Conservation (phyloP, 805 yeast species). For the Ogataea henricii region DNA sequence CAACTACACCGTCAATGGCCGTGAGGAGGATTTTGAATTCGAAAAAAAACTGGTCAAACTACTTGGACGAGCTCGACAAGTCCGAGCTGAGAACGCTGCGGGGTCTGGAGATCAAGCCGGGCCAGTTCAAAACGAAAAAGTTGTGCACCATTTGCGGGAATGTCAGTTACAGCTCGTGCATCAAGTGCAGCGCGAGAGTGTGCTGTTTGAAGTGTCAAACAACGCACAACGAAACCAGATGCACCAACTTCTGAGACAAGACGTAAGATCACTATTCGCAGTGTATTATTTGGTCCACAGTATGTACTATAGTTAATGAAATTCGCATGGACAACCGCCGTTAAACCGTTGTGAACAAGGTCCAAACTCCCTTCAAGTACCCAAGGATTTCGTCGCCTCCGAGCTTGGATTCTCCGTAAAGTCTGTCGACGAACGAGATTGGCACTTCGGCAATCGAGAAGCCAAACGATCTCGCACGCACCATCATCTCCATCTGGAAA, state of each 20-base stretch:
- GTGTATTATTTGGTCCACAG: no score
- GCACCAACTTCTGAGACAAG: slow-evolving; percentile 34
- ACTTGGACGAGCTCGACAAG: slow-evolving; percentile 44
- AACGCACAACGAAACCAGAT: slow-evolving; percentile 47
- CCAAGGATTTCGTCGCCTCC: slow-evolving; percentile 83
- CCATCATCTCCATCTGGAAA: slow-evolving; percentile 89
- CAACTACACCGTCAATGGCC: slow-evolving; percentile 33
- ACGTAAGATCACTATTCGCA: no score
- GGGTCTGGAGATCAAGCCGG: slow-evolving; percentile 35
- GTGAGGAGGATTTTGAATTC: slow-evolving; percentile 42
- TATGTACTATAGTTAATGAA: background rate
- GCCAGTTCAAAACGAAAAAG: slow-evolving; percentile 39
- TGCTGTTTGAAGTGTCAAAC: slow-evolving; percentile 43
- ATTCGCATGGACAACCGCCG: background rate
- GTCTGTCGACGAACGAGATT: slow-evolving; percentile 73
- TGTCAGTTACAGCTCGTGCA: slow-evolving; percentile 42
- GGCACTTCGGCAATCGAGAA: slow-evolving; percentile 78
- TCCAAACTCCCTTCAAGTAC: slow-evolving; percentile 76
- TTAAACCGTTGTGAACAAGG: slow-evolving; percentile 61
- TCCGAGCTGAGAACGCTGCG: slow-evolving; percentile 34
- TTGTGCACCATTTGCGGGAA: slow-evolving; percentile 50
- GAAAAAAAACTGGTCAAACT: slow-evolving; percentile 42
- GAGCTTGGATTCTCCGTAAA: slow-evolving; percentile 75
- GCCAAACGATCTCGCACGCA: slow-evolving; percentile 74
- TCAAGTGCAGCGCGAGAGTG: slow-evolving; percentile 42